Conservation (phyloP, 225 moss, liverwort and hornwort genomes). For the Bryum argenteum region DNA sequence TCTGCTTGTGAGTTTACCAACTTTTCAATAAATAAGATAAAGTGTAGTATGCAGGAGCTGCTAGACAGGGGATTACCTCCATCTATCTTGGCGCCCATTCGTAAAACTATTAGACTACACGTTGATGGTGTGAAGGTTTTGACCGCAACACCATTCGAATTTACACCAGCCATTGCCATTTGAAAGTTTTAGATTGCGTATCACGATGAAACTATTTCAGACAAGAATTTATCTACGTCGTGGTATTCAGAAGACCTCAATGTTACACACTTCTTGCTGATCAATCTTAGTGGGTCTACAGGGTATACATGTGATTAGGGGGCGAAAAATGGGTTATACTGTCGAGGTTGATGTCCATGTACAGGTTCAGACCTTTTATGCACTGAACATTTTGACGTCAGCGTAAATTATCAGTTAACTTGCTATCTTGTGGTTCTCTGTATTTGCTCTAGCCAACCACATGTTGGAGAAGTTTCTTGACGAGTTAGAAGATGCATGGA, state of each 20-base stretch:
- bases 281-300: neutral
- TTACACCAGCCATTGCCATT: neutral
- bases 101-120: slow-evolving; percentile 45
- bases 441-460: no score
- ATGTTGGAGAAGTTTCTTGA: no score
- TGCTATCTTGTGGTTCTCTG: no score
- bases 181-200: no score
- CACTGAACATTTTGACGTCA: neutral
- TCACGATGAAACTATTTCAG: no score
- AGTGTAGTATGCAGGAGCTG: slow-evolving; percentile 68
- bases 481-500: no score
- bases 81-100: slow-evolving; percentile 58
- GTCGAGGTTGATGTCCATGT: slow-evolving; percentile 72
- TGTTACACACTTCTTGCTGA: no score
- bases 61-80: slow-evolving; percentile 68
- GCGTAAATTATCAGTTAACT: no score
- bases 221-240: neutral
- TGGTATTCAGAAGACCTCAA: neutral
- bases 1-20: neutral
- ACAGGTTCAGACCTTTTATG: slow-evolving; percentile 36
- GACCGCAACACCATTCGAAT: neutral
- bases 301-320: slow-evolving; percentile 67
- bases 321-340: slow-evolving; percentile 64
- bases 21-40: neutral
- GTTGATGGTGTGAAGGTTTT: slow-evolving; percentile 66